These are phyloP conservation scores for Phytophthora citrophthora DNA, from an alignment of 352 stramenopile species.

Conservation along the genomic window DNA sequence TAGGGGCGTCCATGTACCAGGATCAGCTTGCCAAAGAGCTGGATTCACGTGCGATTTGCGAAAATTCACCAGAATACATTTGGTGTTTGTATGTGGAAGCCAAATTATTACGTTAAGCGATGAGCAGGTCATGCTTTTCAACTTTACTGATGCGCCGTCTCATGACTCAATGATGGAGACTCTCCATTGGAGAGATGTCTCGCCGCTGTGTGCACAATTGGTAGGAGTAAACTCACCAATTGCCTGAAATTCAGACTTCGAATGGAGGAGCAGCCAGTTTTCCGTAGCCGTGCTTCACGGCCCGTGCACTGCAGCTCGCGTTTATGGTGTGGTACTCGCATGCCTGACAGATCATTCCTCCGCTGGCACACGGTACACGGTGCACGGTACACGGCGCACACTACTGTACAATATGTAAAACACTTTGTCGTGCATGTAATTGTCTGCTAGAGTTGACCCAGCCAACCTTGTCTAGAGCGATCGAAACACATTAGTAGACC, in stretches of 20 bases:
- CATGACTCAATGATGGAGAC: neutral
- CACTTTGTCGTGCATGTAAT: no score
- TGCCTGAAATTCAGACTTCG: neutral
- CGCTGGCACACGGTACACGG: neutral
- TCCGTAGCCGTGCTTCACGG: no score
- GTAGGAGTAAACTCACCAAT: neutral
- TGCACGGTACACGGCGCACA: no score
- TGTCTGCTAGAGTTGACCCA: no score
- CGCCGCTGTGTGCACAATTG: no score
- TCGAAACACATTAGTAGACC: no score
- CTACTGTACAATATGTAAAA: no score
- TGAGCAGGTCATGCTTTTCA: neutral
- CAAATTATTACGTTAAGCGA: slow-evolving; percentile 18
- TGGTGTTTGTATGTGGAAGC: slow-evolving; percentile 20
- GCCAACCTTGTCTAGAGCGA: no score
- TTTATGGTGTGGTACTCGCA: slow-evolving; percentile 15
- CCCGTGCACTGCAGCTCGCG: neutral
- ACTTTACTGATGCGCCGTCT: slow-evolving; percentile 4
- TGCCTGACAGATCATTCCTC: slow-evolving; percentile 25
- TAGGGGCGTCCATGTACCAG: slow-evolving; percentile 11
- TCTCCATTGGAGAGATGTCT: no score
- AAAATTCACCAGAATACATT: slow-evolving; percentile 14
- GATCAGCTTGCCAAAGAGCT: slow-evolving; percentile 14
- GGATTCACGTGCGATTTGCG: slow-evolving; percentile 10
- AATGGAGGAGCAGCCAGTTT: slow-evolving; percentile 6